These are phyloP conservation scores for Myochromella boudieri DNA, from an alignment of 768 basidiomycete genomes.

Conservation along the genomic window DNA sequence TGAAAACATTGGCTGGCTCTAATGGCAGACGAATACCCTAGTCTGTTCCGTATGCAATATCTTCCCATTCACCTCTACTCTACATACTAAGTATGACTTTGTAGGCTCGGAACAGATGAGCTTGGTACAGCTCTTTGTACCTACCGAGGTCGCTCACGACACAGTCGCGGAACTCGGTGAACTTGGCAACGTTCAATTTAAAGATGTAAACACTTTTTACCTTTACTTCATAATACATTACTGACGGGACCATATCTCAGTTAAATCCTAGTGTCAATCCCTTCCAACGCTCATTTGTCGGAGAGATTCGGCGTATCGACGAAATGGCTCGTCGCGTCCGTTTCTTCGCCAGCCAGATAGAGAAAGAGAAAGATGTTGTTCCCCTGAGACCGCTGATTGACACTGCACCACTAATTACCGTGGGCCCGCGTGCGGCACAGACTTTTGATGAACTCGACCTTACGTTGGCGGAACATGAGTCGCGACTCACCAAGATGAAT, in stretches of 20 bases:
- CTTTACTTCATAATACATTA: constrained; percentile 1
- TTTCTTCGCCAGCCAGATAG: constrained; percentile 85
- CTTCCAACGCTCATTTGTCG: constrained; percentile 97
- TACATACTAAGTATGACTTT: constrained; percentile 11
- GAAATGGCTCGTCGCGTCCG: constrained; percentile 95
- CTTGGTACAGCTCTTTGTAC: constrained; percentile 94
- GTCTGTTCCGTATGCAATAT: constrained; percentile 69
- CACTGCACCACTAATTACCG: constrained; percentile 81
- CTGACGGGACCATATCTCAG: constrained; percentile 37
- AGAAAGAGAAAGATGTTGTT: constrained; percentile 80
- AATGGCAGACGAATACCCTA: constrained; percentile 83
- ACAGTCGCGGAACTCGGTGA: constrained; percentile 95
- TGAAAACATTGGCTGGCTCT: constrained; percentile 17
- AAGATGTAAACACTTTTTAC: constrained; percentile 60
- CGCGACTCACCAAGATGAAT: constrained; percentile 86
- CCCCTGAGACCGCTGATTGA: constrained; percentile 85
- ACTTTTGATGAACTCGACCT: constrained; percentile 92
- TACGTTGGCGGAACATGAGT: constrained; percentile 84
- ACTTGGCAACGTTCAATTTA: constrained; percentile 94
- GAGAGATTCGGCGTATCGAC: constrained; percentile 91
- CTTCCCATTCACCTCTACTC: background rate
- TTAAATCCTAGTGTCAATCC: constrained; percentile 94
- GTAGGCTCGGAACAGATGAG: constrained; percentile 98
- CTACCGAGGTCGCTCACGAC: constrained; percentile 96
- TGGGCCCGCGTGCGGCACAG: constrained; percentile 90